Evolutionary conservation across 1,284 basidiomycete genomes (phyloP), one percentile per base, ranked within the genome.

Genomic region (Gastroboletus turbinatus): DNA sequence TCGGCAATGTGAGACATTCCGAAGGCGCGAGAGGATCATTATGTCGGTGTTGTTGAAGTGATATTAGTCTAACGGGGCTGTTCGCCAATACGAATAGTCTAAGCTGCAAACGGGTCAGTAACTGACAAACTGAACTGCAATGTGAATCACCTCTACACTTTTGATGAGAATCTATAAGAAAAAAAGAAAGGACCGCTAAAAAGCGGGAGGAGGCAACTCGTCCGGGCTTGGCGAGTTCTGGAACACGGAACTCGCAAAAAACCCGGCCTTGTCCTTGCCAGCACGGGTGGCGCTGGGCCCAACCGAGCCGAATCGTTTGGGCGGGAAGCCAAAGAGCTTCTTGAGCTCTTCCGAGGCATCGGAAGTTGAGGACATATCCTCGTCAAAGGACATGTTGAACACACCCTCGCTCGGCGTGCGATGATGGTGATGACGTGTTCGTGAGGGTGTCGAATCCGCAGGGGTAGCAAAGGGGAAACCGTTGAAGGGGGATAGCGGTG

Each of bases 161-260:
- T 63, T 66, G 68, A 67, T 67, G 56, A 65, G 66, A 69, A 73
- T 65, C 60, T 17, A 57, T n/a, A 40, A 49, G 7, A 47, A 61
- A 47, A 61, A 63, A 54, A 47, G 19, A 56, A 55, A 27, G 38
- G 14, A 44, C 70, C 65, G 67, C 70, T 81, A 81, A 66, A 87
- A 85, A 57, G 78, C 74, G 52, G 86, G 87, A 60, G 82, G 80
- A 45, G 87, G 87, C 46, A 90, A 73, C 66, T 88, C 87, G 55
- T 90, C 88, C 51, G 87, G 87, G 64, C 84, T 88, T 13, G 87
- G 87, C 57, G 87, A 88, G 75, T 88, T 90, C 78, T 90, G 88
- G 81, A 89, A 90, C 64, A 79, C 77, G 38, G 87, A 89, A 64
- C 85, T 88, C 61, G 88, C 88, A 67, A 86, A 90, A 67, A 82